Percentiles rank a stretch among this genome's conserved stretches.
Evolutionary conservation across 352 stramenopile genomes (phyloP).

Genomic region (Phytophthora multivora): DNA sequence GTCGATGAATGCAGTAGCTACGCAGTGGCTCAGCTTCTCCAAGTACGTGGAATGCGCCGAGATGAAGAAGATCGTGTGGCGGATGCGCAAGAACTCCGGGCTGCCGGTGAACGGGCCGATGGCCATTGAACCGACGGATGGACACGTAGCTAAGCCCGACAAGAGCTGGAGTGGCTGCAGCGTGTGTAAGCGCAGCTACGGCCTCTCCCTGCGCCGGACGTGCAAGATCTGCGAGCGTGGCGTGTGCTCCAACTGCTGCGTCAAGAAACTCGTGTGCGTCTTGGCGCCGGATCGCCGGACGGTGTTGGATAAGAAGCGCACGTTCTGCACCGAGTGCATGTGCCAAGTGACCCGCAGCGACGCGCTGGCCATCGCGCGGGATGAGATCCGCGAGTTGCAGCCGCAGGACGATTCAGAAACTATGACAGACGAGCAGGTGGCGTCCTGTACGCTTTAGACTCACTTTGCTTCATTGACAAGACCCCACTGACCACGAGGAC

Average conservation of each 20-base stretch:
- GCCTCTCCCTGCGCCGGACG: constrained; percentile 21
- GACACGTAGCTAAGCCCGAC: neutral
- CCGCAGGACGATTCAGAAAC: constrained; percentile 20
- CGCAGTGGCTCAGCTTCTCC: constrained; percentile 47
- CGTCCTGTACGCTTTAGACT: too few relatives aligned
- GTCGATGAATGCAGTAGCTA: constrained; percentile 44
- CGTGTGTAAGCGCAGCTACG: constrained; percentile 18
- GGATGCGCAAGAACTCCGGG: constrained; percentile 40
- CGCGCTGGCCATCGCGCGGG: constrained; percentile 30
- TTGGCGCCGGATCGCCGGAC: constrained; percentile 40
- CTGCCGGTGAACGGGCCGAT: constrained; percentile 28
- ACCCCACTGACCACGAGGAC: constrained; percentile 4
- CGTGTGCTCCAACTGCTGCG: constrained; percentile 39
- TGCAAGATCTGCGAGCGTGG: constrained; percentile 33
- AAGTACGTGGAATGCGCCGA: constrained; percentile 47
- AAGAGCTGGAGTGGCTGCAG: constrained; percentile 7
- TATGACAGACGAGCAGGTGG: neutral
- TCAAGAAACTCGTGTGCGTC: constrained; percentile 50
- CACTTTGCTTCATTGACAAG: neutral
- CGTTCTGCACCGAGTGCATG: constrained; percentile 43
- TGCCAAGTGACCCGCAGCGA: constrained; percentile 34
- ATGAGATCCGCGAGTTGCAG: constrained; percentile 34
- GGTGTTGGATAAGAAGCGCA: constrained; percentile 42
- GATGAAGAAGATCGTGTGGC: constrained; percentile 74
- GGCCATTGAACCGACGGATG: constrained; percentile 13